Base-by-base conservation (phyloP, 768 basidiomycete species). In the Tricholoma terreum region DNA sequence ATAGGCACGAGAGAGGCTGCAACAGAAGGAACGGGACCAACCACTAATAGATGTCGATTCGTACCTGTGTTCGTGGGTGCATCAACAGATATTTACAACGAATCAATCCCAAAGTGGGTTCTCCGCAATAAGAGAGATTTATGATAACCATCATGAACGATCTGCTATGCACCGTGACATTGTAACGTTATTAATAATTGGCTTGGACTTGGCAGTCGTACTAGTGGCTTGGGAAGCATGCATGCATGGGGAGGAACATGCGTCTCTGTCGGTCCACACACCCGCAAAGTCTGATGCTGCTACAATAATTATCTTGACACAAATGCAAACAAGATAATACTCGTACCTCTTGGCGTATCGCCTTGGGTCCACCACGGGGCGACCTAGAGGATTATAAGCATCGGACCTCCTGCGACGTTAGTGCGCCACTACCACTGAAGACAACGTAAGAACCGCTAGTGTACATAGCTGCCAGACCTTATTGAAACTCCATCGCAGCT, bases 331-430 rank as follows among this genome's bases (percentile, higher is more conserved):
- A 56, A 48, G 49, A 33, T 24, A 33, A 68, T 8, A 52, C n/a
- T 61, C 72, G 58, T 57, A 75, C 77, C 77, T 69, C 78, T 77
- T n/a, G 85, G 85, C 40, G 66, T 74, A 63, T 84, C 79, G 42
- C 74, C 76, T 65, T 87, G 70, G 15, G 83, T 80, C 84, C 86
- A 86, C 80, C 82, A 86, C 54, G 82, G 77, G 2, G 85, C 84
- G 19, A 69, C 75, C 78, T 73, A 77, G 30, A 75, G 62, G 58
- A 31, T 14, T n/a, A 43, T 43, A 50, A 49, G 65, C 15, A 9
- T 48, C 22, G 14, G 22, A 15, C 53, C 56, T 31, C 27, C 17
- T 30, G 46, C 51, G 22, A 43, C 42, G 22, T 24, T 45, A 58
- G 33, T 14, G 57, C 61, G 43, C 24, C 5, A 22, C 46, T 30